A percentile compares a stretch with the other conserved stretches of the same genome.
Evolutionary conservation across 2,329 filamentous ascomycete genomes (phyloP).

Genomic region (Bipolaris sorokiniana): DNA sequence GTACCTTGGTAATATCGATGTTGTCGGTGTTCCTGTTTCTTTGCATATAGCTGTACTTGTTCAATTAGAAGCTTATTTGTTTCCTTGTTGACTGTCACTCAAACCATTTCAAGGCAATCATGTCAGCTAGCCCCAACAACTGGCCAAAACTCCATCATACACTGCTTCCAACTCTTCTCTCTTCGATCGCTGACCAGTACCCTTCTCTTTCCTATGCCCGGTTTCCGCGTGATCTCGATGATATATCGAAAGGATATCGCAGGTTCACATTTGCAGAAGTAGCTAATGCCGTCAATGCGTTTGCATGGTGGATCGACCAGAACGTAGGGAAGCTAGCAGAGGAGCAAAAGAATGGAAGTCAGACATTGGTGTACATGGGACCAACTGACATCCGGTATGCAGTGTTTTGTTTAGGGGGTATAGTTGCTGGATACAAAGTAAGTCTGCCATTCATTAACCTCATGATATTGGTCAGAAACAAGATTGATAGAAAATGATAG

Average conservation of each 20-base stretch:
- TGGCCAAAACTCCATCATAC: neutral
- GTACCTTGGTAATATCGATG: neutral
- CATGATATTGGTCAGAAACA: neutral
- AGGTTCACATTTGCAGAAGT: conserved; percentile 35
- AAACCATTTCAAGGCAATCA: neutral
- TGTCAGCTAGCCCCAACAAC: neutral
- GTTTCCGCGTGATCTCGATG: conserved; percentile 5
- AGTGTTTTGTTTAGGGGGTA: conserved; percentile 45
- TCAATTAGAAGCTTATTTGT: too few species aligned
- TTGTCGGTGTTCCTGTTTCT: neutral
- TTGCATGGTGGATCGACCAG: conserved; percentile 36
- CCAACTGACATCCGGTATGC: conserved; percentile 49
- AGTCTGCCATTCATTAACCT: neutral
- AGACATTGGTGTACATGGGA: conserved; percentile 33
- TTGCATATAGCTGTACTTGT: neutral
- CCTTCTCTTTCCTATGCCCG: conserved; percentile 9
- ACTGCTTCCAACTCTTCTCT: neutral
- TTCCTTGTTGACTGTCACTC: neutral
- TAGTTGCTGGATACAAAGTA: conserved; percentile 51
- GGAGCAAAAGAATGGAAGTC: conserved; percentile 25
- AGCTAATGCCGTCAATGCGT: conserved; percentile 35
- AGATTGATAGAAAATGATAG: conserved; percentile 1
- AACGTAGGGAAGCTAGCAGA: conserved; percentile 33
- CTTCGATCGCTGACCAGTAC: neutral
- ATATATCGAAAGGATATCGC: conserved; percentile 32